Percentiles rank a stretch among this genome's conserved stretches.
These are phyloP conservation scores for Coniochaeta sp. DNA, from an alignment of 2,329 filamentous ascomycete genomes.

Conservation along the genomic window DNA sequence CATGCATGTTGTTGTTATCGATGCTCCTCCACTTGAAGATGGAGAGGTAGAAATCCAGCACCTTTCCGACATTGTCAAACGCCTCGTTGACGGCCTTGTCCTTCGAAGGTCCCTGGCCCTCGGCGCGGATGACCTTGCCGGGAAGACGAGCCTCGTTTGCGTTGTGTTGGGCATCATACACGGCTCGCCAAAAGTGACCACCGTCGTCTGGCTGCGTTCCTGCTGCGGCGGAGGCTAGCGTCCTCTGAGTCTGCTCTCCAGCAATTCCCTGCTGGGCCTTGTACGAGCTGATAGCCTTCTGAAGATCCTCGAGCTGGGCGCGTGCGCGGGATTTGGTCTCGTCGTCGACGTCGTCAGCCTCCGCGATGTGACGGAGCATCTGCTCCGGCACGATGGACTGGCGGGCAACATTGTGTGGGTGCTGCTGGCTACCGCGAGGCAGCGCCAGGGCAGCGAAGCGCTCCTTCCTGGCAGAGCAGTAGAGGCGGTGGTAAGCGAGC, in stretches of 20 bases:
- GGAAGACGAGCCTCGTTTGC: slow-evolving; percentile 29
- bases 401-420: slow-evolving; percentile 6
- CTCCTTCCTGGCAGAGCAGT: slow-evolving; percentile 10
- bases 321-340: slow-evolving; percentile 26
- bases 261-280: slow-evolving; percentile 14
- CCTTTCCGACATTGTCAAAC: slow-evolving; percentile 40
- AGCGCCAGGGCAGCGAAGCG: slow-evolving; percentile 25
- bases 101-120: slow-evolving; percentile 29
- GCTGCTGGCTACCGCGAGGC: slow-evolving; percentile 19
- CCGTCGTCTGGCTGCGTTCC: slow-evolving; percentile 12
- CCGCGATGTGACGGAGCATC: slow-evolving; percentile 29
- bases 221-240: background rate
- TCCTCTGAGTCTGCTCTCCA: slow-evolving; percentile 4
- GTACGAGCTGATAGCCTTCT: slow-evolving; percentile 22
- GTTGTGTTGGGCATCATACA: slow-evolving; percentile 35
- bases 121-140: slow-evolving; percentile 31
- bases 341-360: slow-evolving; percentile 29
- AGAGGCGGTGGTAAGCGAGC: background rate
- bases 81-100: slow-evolving; percentile 39
- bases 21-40: slow-evolving; percentile 43
- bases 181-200: slow-evolving; percentile 26
- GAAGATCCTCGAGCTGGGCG: slow-evolving; percentile 30
- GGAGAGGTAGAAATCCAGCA: slow-evolving; percentile 41
- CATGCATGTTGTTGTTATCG: slow-evolving; percentile 40
- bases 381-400: slow-evolving; percentile 29